These are phyloP conservation scores for Penicillium coffeae DNA, from an alignment of 495 filamentous ascomycete species.

Conservation along the genomic window DNA sequence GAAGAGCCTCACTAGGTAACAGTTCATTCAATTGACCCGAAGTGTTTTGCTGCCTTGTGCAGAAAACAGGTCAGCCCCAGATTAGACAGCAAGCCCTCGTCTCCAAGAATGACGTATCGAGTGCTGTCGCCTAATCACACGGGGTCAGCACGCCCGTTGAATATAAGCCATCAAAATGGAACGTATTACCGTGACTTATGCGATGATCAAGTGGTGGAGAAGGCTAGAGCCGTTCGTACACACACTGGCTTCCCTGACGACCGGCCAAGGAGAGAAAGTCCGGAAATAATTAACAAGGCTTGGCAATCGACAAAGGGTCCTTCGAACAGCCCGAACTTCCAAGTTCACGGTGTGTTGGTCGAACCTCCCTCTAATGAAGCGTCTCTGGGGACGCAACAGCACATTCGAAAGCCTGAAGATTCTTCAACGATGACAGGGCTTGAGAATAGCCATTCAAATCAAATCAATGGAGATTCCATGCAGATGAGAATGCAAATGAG, in stretches of 20 bases:
- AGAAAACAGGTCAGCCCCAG: constrained; percentile 32
- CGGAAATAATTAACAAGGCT: neutral
- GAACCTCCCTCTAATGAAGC: neutral
- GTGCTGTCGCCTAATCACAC: neutral
- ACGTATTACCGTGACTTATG: neutral
- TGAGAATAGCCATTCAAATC: neutral
- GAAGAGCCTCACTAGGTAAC: too few species aligned
- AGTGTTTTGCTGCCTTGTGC: too few species aligned
- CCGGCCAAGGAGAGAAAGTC: neutral
- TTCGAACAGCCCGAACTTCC: neutral
- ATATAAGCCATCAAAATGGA: neutral
- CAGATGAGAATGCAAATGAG: neutral
- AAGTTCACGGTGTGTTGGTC: neutral
- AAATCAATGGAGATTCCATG: neutral
- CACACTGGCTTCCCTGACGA: neutral
- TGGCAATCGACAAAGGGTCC: neutral
- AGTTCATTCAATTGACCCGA: too few species aligned
- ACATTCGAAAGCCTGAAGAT: neutral
- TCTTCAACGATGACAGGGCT: neutral
- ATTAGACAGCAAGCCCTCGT: constrained; percentile 19
- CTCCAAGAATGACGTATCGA: neutral
- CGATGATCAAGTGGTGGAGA: neutral
- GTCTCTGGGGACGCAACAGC: neutral
- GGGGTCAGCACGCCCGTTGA: neutral
- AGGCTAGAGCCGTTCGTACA: neutral